Percentiles rank a stretch among this genome's conserved stretches.
These are phyloP conservation scores for Starmerella stigmatis DNA, from an alignment of 805 yeast genomes.

Conservation along the genomic window DNA sequence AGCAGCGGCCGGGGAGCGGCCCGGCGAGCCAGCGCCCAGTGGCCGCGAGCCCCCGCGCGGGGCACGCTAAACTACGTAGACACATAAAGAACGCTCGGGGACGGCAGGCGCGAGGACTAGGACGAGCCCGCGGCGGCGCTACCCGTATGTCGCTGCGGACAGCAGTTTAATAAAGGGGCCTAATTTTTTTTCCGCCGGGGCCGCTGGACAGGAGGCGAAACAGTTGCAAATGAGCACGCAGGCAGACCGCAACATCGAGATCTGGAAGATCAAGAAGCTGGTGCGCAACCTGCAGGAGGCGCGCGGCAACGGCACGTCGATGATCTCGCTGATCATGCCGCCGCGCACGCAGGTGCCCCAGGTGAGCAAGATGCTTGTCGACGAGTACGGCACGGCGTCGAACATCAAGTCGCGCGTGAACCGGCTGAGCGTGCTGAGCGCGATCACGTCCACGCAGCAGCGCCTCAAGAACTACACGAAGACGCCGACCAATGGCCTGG, in stretches of 20 bases:
- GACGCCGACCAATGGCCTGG: conserved; percentile 92
- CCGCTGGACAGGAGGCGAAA: background rate
- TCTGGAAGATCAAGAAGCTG: conserved; percentile 96
- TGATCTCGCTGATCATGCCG: conserved; percentile 93
- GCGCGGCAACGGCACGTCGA: conserved; percentile 97
- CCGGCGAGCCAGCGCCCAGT: too few relatives aligned
- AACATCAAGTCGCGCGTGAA: conserved; percentile 97
- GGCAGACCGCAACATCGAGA: conserved; percentile 93
- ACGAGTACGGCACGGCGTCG: conserved; percentile 98
- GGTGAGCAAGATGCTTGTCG: conserved; percentile 82
- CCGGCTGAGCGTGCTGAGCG: conserved; percentile 87
- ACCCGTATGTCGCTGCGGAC: background rate
- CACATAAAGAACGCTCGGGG: too few relatives aligned
- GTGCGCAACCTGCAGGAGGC: conserved; percentile 80
- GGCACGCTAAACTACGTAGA: too few relatives aligned
- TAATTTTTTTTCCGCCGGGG: background rate
- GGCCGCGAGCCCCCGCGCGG: too few relatives aligned
- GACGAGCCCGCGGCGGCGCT: background rate
- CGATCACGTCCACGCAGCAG: conserved; percentile 97
- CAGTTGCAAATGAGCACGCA: conserved; percentile 39
- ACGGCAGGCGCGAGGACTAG: background rate
- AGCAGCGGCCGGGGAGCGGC: too few relatives aligned
- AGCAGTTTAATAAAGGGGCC: background rate
- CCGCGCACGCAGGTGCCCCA: conserved; percentile 90
- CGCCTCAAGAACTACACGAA: conserved; percentile 78